Evolutionary conservation across 441 rosid species (phyloP).

Genomic region (Adansonia grandidieri): DNA sequence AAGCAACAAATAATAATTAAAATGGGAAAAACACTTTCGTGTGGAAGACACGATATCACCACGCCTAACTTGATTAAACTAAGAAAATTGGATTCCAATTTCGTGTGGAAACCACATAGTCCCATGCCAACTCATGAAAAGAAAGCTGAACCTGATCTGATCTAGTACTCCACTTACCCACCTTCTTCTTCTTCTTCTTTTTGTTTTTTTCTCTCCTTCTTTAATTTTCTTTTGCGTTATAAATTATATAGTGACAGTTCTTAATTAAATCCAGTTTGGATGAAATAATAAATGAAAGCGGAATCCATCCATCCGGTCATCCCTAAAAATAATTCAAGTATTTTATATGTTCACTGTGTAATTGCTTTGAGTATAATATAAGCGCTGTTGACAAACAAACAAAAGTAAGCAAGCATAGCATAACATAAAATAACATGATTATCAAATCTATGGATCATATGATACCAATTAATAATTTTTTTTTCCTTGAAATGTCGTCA

Average conservation of each 20-base stretch:
- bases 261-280: not conserved
- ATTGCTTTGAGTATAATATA: not conserved
- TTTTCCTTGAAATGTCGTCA: not conserved
- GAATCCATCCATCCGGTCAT: no score
- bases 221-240: not conserved
- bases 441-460: not conserved
- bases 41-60: conserved; percentile 39
- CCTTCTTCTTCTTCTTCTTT: not conserved
- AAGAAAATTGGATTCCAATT: conserved; percentile 31
- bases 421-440: not conserved
- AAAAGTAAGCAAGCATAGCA: not conserved
- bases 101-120: conserved; percentile 43
- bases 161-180: conserved; percentile 1
- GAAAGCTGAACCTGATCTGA: not conserved
- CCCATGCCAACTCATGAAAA: conserved; percentile 15
- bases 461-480: not conserved
- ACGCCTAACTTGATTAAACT: conserved; percentile 13
- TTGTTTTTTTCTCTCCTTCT: not conserved
- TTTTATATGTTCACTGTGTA: not conserved
- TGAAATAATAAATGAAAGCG: not conserved
- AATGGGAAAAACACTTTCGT: conserved; percentile 33
- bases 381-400: not conserved
- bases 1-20: not conserved
- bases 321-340: not conserved
- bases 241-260: not conserved